Percentiles rank a stretch among this genome's conserved stretches.
These are phyloP conservation scores for Sutorius eximius DNA, from an alignment of 1,284 basidiomycete genomes.

Conservation along the genomic window DNA sequence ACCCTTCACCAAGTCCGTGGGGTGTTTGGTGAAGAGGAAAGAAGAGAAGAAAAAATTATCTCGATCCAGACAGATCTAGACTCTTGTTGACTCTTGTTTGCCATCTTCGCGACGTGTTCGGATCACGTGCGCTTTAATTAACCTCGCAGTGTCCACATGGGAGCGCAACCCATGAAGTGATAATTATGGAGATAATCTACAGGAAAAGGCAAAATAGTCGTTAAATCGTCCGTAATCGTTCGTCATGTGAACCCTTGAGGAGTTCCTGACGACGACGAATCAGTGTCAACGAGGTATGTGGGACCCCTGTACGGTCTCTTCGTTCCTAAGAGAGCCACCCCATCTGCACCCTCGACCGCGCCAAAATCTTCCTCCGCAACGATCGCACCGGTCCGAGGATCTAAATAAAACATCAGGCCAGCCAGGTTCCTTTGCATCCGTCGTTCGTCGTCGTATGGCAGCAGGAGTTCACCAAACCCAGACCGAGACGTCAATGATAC, in stretches of 20 bases:
- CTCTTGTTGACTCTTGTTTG: slow-evolving; percentile 31
- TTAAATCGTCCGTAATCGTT: background rate
- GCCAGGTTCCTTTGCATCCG: slow-evolving; percentile 48
- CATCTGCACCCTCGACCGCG: slow-evolving; percentile 9
- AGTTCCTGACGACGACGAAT: background rate
- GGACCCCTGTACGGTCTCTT: slow-evolving; percentile 6
- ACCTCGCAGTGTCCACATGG: background rate
- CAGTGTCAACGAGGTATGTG: slow-evolving; percentile 7
- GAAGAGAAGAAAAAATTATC: slow-evolving; percentile 34
- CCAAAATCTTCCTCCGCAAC: slow-evolving; percentile 42
- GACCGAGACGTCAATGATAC: slow-evolving; percentile 58
- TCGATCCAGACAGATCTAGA: slow-evolving; percentile 4
- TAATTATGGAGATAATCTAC: background rate
- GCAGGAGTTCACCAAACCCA: slow-evolving; percentile 60
- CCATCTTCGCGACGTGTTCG: slow-evolving; percentile 4
- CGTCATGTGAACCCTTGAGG: slow-evolving; percentile 3
- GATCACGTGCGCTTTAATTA: background rate
- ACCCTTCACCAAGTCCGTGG: slow-evolving; percentile 50
- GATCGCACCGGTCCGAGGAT: slow-evolving; percentile 60
- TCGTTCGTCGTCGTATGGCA: slow-evolving; percentile 54
- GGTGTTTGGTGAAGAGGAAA: slow-evolving; percentile 45
- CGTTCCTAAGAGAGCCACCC: slow-evolving; percentile 17
- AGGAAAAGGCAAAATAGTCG: background rate
- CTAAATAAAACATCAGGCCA: slow-evolving; percentile 57
- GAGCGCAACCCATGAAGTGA: too few species aligned